A percentile compares a stretch with the other conserved stretches of the same genome.
phyloP scores from a whole-genome alignment of 1,284 basidiomycete species.

The Ganoderma resinaceum region DNA sequence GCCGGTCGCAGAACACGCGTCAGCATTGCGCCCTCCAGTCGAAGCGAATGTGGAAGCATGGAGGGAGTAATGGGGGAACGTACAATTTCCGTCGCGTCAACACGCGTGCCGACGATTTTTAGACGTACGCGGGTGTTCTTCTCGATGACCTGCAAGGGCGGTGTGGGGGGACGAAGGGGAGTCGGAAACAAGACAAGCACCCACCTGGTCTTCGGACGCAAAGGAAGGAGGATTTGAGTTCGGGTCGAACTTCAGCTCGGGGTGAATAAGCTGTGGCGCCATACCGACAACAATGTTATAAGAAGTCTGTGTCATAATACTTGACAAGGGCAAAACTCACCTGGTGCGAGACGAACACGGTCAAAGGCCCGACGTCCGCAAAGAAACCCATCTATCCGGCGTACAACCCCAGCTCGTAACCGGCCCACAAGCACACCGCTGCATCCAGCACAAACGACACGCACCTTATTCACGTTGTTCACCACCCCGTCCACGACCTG shows the following conservation, averaged over 20 bases:
- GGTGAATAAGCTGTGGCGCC: slow-evolving; percentile 80
- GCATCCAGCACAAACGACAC: slow-evolving; percentile 31
- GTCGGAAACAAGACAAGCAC: slow-evolving; percentile 24
- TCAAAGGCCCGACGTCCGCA: slow-evolving; percentile 92
- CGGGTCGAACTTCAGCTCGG: slow-evolving; percentile 92
- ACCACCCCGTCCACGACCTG: slow-evolving; percentile 98
- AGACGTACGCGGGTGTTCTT: slow-evolving; percentile 92
- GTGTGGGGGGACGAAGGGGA: slow-evolving; percentile 9
- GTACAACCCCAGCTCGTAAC: not conserved
- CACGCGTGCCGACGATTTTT: slow-evolving; percentile 96
- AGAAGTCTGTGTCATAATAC: not conserved
- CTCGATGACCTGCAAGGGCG: slow-evolving; percentile 76
- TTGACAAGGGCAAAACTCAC: slow-evolving; percentile 52
- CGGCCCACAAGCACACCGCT: not conserved
- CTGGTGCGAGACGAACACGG: slow-evolving; percentile 94
- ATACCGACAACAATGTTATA: not conserved
- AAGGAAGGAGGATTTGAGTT: slow-evolving; percentile 93
- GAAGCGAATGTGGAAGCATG: no score
- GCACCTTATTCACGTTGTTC: slow-evolving; percentile 93
- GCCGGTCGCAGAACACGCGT: not conserved
- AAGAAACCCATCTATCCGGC: slow-evolving; percentile 92
- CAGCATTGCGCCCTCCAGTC: not conserved
- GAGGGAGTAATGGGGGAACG: slow-evolving; percentile 40
- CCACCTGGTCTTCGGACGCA: slow-evolving; percentile 87
- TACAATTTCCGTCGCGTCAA: slow-evolving; percentile 97